These are phyloP conservation scores for Asterophora lycoperdoides DNA, from an alignment of 768 basidiomycete genomes.

Conservation along the genomic window DNA sequence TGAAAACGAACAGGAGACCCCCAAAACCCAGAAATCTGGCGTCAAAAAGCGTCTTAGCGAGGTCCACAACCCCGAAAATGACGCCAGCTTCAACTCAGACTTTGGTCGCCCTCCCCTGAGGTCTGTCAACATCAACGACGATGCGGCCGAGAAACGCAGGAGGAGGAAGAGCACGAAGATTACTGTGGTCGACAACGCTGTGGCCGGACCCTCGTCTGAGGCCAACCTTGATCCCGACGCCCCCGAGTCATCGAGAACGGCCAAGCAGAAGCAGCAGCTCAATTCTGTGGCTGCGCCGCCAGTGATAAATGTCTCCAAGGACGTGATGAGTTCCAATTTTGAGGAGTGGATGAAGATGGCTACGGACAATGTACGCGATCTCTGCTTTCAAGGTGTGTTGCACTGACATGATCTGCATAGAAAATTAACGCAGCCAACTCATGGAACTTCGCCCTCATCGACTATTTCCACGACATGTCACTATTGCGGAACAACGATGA, in stretches of 20 bases:
- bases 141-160: constrained; percentile 80
- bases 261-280: constrained; percentile 59
- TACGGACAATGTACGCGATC: constrained; percentile 82
- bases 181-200: constrained; percentile 48
- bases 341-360: constrained; percentile 99
- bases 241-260: constrained; percentile 40
- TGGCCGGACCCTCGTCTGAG: constrained; percentile 60
- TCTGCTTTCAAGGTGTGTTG: constrained; percentile 4
- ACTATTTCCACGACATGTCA: constrained; percentile 99
- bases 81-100: constrained; percentile 37
- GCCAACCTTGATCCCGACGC: constrained; percentile 35
- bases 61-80: constrained; percentile 40
- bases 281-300: constrained; percentile 58
- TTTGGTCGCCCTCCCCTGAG: constrained; percentile 36
- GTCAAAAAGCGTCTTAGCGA: constrained; percentile 65
- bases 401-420: constrained; percentile 38
- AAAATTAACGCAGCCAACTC: constrained; percentile 99
- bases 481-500: constrained; percentile 88
- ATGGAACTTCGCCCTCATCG: constrained; percentile 97
- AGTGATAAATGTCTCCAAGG: constrained; percentile 58
- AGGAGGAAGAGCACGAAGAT: constrained; percentile 76
- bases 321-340: constrained; percentile 89
- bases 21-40: constrained; percentile 33
- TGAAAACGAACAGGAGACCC: constrained; percentile 37
- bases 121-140: constrained; percentile 70